These are phyloP conservation scores for Phytophthora lateralis DNA, from an alignment of 352 stramenopile genomes.

Conservation along the genomic window DNA sequence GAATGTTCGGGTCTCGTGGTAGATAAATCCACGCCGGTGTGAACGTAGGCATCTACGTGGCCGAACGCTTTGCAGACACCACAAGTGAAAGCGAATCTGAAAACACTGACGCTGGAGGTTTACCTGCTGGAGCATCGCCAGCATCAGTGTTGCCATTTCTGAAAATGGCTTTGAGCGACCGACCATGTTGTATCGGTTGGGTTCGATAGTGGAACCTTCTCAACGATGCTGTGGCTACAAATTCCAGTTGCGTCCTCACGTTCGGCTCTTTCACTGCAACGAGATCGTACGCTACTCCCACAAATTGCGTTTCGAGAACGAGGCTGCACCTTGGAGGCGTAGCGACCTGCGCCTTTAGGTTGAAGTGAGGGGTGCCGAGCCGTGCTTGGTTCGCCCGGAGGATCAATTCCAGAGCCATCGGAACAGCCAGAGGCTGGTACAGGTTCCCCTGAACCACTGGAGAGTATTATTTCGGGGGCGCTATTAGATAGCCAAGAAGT, in stretches of 20 bases:
- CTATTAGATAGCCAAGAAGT: constrained; percentile 78
- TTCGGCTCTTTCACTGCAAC: constrained; percentile 86
- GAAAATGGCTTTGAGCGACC: constrained; percentile 76
- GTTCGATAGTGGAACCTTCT: constrained; percentile 93
- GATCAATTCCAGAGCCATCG: constrained; percentile 14
- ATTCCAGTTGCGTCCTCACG: constrained; percentile 88
- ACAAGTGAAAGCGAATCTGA: constrained; percentile 64
- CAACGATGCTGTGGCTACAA: constrained; percentile 88
- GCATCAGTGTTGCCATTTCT: constrained; percentile 24
- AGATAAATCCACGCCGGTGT: constrained; percentile 81
- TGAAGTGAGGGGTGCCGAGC: constrained; percentile 57
- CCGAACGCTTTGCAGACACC: constrained; percentile 74
- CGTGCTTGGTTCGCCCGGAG: constrained; percentile 51
- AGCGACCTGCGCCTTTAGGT: constrained; percentile 70
- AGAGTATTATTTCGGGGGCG: constrained; percentile 52
- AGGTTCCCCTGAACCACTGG: constrained; percentile 9
- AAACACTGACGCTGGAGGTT: constrained; percentile 54
- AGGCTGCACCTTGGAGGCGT: constrained; percentile 72
- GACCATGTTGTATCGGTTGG: constrained; percentile 85
- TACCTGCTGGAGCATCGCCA: constrained; percentile 13
- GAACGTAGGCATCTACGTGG: constrained; percentile 84
- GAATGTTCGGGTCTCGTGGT: constrained; percentile 73
- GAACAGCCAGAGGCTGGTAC: constrained; percentile 21
- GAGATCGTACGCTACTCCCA: constrained; percentile 75
- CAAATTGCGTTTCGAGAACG: constrained; percentile 62